These are phyloP conservation scores for Pleoardoris graminearum DNA, from an alignment of 2,329 filamentous ascomycete genomes.

Conservation along the genomic window DNA sequence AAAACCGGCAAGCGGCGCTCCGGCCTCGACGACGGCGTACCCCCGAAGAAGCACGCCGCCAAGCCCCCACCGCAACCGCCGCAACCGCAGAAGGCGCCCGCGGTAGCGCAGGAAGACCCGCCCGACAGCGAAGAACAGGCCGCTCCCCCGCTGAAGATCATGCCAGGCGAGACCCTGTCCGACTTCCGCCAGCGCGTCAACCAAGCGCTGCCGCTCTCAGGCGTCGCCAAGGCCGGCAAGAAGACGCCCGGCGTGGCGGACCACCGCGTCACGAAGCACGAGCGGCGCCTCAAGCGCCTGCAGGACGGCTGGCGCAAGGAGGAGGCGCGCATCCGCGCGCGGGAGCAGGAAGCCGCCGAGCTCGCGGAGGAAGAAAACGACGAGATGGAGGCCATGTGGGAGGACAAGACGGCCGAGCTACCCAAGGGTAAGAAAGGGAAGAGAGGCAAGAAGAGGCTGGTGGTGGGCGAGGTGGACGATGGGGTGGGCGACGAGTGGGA, in stretches of 20 bases:
- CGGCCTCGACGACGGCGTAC: slow-evolving; percentile 72
- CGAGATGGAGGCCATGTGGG: slow-evolving; percentile 64
- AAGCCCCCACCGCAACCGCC: slow-evolving; percentile 10
- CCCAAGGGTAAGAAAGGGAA: slow-evolving; percentile 55
- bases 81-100: slow-evolving; percentile 1
- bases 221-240: slow-evolving; percentile 64
- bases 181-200: slow-evolving; percentile 85
- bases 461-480: slow-evolving; percentile 54
- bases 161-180: slow-evolving; percentile 78
- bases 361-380: slow-evolving; percentile 66
- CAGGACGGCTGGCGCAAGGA: slow-evolving; percentile 62
- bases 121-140: slow-evolving; percentile 36
- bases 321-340: slow-evolving; percentile 63
- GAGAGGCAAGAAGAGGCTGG: slow-evolving; percentile 56
- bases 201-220: slow-evolving; percentile 75
- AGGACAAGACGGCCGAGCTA: slow-evolving; percentile 65
- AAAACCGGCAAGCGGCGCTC: slow-evolving; percentile 58
- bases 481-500: slow-evolving; percentile 78
- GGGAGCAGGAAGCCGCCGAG: slow-evolving; percentile 76
- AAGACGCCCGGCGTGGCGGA: slow-evolving; percentile 68
- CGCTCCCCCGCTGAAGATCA: slow-evolving; percentile 63
- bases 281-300: slow-evolving; percentile 71
- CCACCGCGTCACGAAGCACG: slow-evolving; percentile 72
- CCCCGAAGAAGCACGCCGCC: slow-evolving; percentile 53
- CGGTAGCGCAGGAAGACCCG: slow-evolving; percentile 14